A percentile compares a stretch with the other conserved stretches of the same genome.
Evolutionary conservation across 2,329 filamentous ascomycete species (phyloP).

Genomic region (Diaporthe vexans): DNA sequence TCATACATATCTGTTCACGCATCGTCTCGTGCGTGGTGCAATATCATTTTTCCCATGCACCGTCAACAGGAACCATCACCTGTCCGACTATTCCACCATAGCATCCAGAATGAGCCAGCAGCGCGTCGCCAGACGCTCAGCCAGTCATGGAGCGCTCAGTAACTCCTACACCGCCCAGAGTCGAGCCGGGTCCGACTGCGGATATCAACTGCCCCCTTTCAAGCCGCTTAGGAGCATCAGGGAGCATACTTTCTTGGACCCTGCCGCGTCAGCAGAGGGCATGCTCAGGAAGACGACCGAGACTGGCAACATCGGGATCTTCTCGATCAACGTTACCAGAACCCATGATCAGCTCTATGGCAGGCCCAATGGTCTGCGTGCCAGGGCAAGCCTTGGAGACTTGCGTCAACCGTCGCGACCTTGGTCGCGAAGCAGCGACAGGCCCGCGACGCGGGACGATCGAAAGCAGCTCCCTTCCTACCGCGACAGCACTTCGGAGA

Average conservation of each 20-base stretch:
- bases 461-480: conserved; percentile 62
- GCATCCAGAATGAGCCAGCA: conserved; percentile 38
- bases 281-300: conserved; percentile 78
- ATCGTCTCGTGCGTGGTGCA: conserved; percentile 34
- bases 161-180: conserved; percentile 50
- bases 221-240: conserved; percentile 60
- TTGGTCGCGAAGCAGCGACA: conserved; percentile 51
- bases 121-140: conserved; percentile 50
- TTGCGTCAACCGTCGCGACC: conserved; percentile 47
- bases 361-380: conserved; percentile 50
- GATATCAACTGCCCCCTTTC: conserved; percentile 45
- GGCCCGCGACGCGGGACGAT: conserved; percentile 55
- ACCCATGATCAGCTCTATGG: conserved; percentile 46
- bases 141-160: conserved; percentile 57
- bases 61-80: conserved; percentile 17
- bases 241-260: conserved; percentile 60
- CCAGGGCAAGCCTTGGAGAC: conserved; percentile 50
- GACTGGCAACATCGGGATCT: conserved; percentile 74
- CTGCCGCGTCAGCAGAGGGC: conserved; percentile 69
- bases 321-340: conserved; percentile 71
- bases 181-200: conserved; percentile 41
- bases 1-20: conserved; percentile 38
- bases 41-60: conserved; percentile 34
- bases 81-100: neutral
- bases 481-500: conserved; percentile 67